Evolutionary conservation across 2,329 filamentous ascomycete genomes (phyloP).

Genomic region (Periconia sp.): DNA sequence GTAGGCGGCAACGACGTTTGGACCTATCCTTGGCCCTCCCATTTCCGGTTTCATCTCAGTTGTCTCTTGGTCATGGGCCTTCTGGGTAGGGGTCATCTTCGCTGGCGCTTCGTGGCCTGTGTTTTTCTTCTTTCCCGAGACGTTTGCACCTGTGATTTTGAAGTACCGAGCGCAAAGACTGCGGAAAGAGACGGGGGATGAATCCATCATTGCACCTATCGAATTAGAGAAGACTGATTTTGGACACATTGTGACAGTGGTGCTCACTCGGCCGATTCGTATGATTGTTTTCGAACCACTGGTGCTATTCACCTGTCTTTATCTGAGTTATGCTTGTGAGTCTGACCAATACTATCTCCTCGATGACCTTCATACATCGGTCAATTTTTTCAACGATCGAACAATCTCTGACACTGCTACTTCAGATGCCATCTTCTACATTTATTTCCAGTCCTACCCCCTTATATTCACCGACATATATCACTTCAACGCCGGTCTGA

Average conservation of each 20-base stretch:
- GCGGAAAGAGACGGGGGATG: slow-evolving; percentile 57
- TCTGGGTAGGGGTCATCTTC: slow-evolving; percentile 70
- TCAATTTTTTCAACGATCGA: neutral
- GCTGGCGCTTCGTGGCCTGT: slow-evolving; percentile 63
- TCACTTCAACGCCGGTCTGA: slow-evolving; percentile 62
- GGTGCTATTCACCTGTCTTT: slow-evolving; percentile 70
- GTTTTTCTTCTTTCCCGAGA: slow-evolving; percentile 62
- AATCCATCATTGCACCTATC: slow-evolving; percentile 59
- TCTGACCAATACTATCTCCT: neutral
- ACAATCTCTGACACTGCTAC: neutral
- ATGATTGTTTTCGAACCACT: slow-evolving; percentile 78
- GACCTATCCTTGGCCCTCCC: slow-evolving; percentile 67
- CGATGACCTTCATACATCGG: neutral
- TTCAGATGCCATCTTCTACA: slow-evolving; percentile 61
- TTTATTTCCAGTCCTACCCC: slow-evolving; percentile 75
- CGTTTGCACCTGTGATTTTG: slow-evolving; percentile 49
- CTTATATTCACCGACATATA: slow-evolving; percentile 67
- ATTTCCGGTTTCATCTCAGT: slow-evolving; percentile 64
- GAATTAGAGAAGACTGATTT: slow-evolving; percentile 64
- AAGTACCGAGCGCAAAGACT: slow-evolving; percentile 58
- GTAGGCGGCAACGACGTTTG: slow-evolving; percentile 66
- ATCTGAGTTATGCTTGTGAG: slow-evolving; percentile 63
- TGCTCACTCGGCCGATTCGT: slow-evolving; percentile 69
- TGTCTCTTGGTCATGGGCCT: slow-evolving; percentile 69
- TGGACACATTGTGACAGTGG: slow-evolving; percentile 65